Evolutionary conservation across 371 early-diverging fungal species (phyloP).

Genomic region (Mucor plumbeus): DNA sequence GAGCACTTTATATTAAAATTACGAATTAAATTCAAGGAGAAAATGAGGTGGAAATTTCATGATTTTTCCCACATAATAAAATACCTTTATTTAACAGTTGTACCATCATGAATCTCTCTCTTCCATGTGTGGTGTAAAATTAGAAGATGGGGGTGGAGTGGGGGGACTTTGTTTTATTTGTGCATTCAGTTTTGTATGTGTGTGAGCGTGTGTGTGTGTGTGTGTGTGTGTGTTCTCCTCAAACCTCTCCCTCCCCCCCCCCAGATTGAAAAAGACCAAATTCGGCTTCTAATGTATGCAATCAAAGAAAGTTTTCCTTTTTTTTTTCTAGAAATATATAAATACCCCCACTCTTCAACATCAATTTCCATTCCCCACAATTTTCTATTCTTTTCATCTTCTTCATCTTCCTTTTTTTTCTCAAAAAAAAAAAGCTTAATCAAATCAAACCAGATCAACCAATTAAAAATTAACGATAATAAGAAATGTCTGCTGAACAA

Average conservation of each 20-base stretch:
- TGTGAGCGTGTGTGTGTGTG: no score
- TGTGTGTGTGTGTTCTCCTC: no score
- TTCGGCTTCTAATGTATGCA: slow-evolving; percentile 7
- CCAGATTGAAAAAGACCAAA: not conserved
- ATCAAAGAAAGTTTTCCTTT: not conserved
- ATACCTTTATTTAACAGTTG: not conserved
- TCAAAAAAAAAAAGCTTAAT: slow-evolving; percentile 3
- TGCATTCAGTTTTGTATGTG: no score
- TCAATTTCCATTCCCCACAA: slow-evolving; percentile 17
- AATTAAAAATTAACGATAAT: not conserved
- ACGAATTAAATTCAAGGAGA: not conserved
- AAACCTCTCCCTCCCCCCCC: not conserved
- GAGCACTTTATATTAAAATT: not conserved
- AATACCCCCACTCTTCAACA: slow-evolving; percentile 13
- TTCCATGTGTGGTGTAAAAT: not conserved
- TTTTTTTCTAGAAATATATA: slow-evolving; percentile 14
- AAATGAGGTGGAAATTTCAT: not conserved
- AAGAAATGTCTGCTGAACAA: slow-evolving; percentile 26
- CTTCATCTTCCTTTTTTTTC: slow-evolving; percentile 1
- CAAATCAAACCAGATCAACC: slow-evolving; percentile 3
- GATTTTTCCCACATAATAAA: slow-evolving; percentile 4
- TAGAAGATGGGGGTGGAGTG: not conserved
- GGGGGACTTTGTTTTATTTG: not conserved
- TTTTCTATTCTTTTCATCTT: not conserved
- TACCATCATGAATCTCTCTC: slow-evolving; percentile 1